These are phyloP conservation scores for Penicillium sp. DNA, from an alignment of 2,329 filamentous ascomycete species.

Conservation along the genomic window DNA sequence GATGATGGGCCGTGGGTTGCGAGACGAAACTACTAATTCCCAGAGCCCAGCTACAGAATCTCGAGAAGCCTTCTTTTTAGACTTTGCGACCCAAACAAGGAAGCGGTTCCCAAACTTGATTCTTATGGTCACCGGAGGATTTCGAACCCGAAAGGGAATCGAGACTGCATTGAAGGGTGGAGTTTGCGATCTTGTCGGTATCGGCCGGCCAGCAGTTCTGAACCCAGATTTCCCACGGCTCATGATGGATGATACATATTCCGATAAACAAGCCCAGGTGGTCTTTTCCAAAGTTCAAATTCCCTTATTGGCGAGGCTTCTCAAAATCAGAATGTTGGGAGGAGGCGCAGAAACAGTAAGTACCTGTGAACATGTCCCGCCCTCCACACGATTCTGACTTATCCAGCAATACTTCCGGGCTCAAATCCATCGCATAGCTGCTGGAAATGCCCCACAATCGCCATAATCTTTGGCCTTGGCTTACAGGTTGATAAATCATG, in stretches of 20 bases:
- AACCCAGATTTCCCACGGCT: slow-evolving; percentile 28
- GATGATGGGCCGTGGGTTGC: slow-evolving; percentile 4
- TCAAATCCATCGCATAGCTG: slow-evolving; percentile 2
- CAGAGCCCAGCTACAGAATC: not conserved
- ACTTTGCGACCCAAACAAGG: slow-evolving; percentile 56
- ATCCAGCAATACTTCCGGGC: not conserved
- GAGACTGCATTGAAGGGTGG: slow-evolving; percentile 45
- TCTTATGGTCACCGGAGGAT: slow-evolving; percentile 61
- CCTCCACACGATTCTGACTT: slow-evolving; percentile 1
- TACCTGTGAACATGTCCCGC: not conserved
- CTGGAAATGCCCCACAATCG: not conserved
- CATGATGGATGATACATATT: slow-evolving; percentile 1
- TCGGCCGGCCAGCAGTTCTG: slow-evolving; percentile 45
- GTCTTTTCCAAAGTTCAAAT: slow-evolving; percentile 2
- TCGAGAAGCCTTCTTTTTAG: slow-evolving; percentile 65
- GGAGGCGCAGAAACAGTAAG: slow-evolving; percentile 3
- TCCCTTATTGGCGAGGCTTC: not conserved
- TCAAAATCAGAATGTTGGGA: slow-evolving; percentile 5
- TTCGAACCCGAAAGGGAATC: slow-evolving; percentile 53
- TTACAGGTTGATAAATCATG: not conserved
- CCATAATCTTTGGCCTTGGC: not conserved
- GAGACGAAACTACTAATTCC: not conserved
- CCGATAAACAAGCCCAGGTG: slow-evolving; percentile 1
- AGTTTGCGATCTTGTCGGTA: slow-evolving; percentile 48
- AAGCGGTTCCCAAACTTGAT: slow-evolving; percentile 43